Percentiles rank a stretch among this genome's conserved stretches.
phyloP scores from a whole-genome alignment of 306 rosid genomes.

The Alnus rubra region DNA sequence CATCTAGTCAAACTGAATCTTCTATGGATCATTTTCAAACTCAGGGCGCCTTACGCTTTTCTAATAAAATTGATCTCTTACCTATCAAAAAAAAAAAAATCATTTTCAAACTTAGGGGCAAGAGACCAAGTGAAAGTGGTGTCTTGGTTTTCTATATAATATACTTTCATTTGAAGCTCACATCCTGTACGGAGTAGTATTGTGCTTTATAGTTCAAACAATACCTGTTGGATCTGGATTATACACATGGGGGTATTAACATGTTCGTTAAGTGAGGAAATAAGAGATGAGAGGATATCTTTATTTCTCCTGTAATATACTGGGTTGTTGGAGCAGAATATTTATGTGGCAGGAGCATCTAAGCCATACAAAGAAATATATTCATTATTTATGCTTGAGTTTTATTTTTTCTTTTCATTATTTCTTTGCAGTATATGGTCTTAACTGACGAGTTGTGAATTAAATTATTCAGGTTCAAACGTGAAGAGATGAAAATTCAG shows the following conservation, averaged over 20 bases:
- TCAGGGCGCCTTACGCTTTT: not conserved
- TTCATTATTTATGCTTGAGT: not conserved
- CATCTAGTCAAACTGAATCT: not conserved
- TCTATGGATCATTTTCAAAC: not conserved
- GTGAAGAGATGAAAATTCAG: conserved; percentile 91
- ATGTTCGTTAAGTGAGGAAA: not conserved
- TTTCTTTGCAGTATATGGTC: conserved; percentile 21
- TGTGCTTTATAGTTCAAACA: not conserved
- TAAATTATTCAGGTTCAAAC: conserved; percentile 73
- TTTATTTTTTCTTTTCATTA: conserved; percentile 8
- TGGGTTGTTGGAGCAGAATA: conserved; percentile 6
- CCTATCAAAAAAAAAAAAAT: not conserved
- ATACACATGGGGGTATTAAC: not conserved
- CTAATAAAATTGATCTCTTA: too few relatives aligned
- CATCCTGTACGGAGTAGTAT: not conserved
- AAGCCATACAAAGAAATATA: conserved; percentile 7
- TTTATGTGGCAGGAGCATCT: conserved; percentile 22
- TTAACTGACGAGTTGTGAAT: conserved; percentile 29
- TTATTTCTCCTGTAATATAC: not conserved
- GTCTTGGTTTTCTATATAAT: not conserved
- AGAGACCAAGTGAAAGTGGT: not conserved
- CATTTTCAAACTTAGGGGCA: not conserved
- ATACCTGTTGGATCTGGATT: not conserved
- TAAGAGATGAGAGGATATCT: conserved; percentile 4
- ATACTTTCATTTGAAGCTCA: not conserved